Conservation (phyloP, 2,329 filamentous ascomycete species). For the Pseudogymnoascus sp. region DNA sequence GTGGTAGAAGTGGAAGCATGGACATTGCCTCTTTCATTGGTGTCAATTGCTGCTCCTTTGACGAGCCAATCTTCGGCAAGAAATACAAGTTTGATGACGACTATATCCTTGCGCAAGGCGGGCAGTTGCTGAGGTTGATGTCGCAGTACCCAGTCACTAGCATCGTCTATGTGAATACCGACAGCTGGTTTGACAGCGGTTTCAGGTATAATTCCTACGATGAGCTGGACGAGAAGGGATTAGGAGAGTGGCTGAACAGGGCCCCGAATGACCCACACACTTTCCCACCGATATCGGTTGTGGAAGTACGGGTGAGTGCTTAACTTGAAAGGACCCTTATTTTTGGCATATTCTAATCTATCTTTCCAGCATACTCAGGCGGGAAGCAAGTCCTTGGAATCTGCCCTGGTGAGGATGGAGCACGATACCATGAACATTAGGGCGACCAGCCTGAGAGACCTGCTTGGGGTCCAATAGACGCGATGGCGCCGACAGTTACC, state of each 20-base stretch:
- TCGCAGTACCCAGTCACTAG: background rate
- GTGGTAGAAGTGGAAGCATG: background rate
- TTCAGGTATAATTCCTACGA: background rate
- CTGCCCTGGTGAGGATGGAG: background rate
- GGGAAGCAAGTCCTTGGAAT: background rate
- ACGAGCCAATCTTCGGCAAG: background rate
- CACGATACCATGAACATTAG: background rate
- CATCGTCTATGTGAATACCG: background rate
- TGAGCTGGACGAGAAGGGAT: background rate
- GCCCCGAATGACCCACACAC: background rate
- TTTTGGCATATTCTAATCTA: background rate
- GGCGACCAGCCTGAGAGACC: background rate
- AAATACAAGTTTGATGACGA: background rate
- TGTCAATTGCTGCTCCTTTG: background rate
- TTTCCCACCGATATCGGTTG: background rate
- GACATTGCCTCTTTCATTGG: constrained; percentile 8
- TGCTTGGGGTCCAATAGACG: background rate
- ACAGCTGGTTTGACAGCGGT: background rate
- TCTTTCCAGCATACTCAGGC: background rate
- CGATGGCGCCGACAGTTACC: background rate
- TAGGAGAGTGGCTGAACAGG: background rate
- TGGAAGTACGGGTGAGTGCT: background rate
- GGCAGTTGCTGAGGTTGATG: background rate
- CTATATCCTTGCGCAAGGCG: background rate
- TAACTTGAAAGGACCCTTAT: background rate